phyloP scores from a whole-genome alignment of 2,329 filamentous ascomycete species.

The Cercospora sp. region DNA sequence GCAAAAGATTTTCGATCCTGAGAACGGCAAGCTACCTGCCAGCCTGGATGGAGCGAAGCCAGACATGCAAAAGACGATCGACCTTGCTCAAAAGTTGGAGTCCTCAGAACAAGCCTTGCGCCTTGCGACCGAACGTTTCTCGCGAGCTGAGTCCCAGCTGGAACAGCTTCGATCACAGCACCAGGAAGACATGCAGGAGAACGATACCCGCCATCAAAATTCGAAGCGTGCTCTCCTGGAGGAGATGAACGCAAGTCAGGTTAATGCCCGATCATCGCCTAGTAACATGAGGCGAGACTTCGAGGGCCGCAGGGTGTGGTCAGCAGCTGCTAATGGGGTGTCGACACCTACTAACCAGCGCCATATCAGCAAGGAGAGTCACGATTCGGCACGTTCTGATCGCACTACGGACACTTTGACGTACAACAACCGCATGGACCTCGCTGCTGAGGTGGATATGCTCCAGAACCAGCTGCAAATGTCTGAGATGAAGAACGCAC shows the following conservation, averaged over 20 bases:
- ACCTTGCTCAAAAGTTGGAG: slow-evolving; percentile 83
- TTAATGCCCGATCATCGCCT: slow-evolving; percentile 70
- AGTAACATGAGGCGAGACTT: slow-evolving; percentile 65
- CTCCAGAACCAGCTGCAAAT: slow-evolving; percentile 92
- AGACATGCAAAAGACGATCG: slow-evolving; percentile 65
- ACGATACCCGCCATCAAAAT: slow-evolving; percentile 61
- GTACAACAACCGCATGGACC: slow-evolving; percentile 85
- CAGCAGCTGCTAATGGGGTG: slow-evolving; percentile 61
- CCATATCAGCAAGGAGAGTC: slow-evolving; percentile 63
- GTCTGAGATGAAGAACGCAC: slow-evolving; percentile 90
- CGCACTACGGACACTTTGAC: slow-evolving; percentile 78
- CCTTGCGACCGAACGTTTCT: slow-evolving; percentile 76
- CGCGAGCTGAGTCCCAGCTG: slow-evolving; percentile 79
- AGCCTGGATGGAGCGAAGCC: slow-evolving; percentile 68
- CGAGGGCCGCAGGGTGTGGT: slow-evolving; percentile 63
- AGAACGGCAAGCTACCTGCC: slow-evolving; percentile 51
- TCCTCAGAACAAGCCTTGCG: slow-evolving; percentile 84
- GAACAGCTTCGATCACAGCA: slow-evolving; percentile 73
- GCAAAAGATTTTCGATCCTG: slow-evolving; percentile 84
- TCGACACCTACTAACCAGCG: slow-evolving; percentile 71
- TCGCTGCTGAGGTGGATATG: slow-evolving; percentile 86
- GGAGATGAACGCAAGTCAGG: slow-evolving; percentile 83
- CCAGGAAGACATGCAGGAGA: slow-evolving; percentile 67
- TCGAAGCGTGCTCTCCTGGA: slow-evolving; percentile 75
- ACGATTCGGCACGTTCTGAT: slow-evolving; percentile 81